Evolutionary conservation across 148 eudicot species (phyloP), one percentile per base, ranked within the genome.

Genomic region (Vaccinium macrocarpon): DNA sequence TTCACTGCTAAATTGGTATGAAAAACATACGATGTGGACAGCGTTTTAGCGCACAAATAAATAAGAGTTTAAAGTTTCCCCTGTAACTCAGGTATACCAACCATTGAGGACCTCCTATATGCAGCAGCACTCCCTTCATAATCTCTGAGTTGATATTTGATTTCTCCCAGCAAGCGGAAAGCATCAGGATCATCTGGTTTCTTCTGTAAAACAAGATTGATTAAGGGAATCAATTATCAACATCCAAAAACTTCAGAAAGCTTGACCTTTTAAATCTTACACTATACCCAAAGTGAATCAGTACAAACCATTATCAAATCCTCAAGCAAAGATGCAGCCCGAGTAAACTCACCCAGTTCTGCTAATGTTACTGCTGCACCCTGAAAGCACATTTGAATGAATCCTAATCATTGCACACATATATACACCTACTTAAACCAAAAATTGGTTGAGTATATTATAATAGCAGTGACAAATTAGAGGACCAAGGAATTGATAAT

Each of bases 111-210:
- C 77, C 80, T 95, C 91, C 81, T 92, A 86, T 93, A 97, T n/a
- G 99, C 97, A 84, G 92, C 85, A 82, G 86, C 92, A 88, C 99
- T 97, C 74, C 92, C 96, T 81, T 92, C 94, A 82, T 92, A 97
- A 85, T 97, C 99, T 90, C 91, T 93, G 84, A 97, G 93, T 84
- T 92, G 94, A 88, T 88, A 97, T 81, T 93, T 92, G 64, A 95
- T 94, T 88, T 93, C 99, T 84, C 96, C 99, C 75, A 95, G 94
- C 85, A 97, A 88, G 81, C 99, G 98, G 68, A 91, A 92, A 59
- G 90, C 97, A 85, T 97, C 98, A 46, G 96, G 94, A 73, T 95
- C 97, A 87, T 86, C 88, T 59, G 94, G 93, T 87, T 91, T 95
- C 85, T 90, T 95, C 98, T 95, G 92, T 79, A 86, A 78, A 86